Conservation (phyloP, 805 yeast genomes). For the Vanderwaltozyma polyspora region DNA sequence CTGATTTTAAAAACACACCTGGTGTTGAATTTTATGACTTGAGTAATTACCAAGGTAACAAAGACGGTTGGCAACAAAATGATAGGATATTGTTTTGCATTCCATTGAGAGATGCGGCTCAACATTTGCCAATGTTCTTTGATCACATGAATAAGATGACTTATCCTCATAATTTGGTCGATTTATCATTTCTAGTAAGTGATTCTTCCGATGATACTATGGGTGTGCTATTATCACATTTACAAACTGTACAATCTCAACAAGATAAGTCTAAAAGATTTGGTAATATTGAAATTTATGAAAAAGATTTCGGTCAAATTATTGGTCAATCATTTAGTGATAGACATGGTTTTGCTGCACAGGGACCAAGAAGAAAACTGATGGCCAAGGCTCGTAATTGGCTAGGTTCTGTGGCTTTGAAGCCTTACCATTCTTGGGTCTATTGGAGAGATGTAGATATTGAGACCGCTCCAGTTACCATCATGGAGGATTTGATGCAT, state of each 20-base stretch:
- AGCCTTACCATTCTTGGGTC: slow-evolving; percentile 84
- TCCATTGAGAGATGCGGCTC: slow-evolving; percentile 85
- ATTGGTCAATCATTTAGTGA: slow-evolving; percentile 81
- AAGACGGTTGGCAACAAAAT: slow-evolving; percentile 66
- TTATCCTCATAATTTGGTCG: slow-evolving; percentile 80
- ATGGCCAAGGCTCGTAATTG: slow-evolving; percentile 86
- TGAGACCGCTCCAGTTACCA: slow-evolving; percentile 69
- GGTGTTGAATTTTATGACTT: slow-evolving; percentile 64
- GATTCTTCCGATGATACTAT: slow-evolving; percentile 86
- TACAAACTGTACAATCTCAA: slow-evolving; percentile 55
- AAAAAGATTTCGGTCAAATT: slow-evolving; percentile 83
- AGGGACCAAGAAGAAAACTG: slow-evolving; percentile 70
- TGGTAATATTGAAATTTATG: slow-evolving; percentile 78
- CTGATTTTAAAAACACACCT: slow-evolving; percentile 27
- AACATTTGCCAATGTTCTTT: slow-evolving; percentile 83
- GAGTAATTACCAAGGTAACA: slow-evolving; percentile 49
- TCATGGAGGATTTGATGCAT: slow-evolving; percentile 64
- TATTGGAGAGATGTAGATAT: slow-evolving; percentile 86
- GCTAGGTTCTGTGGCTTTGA: slow-evolving; percentile 61
- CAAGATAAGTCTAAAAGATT: slow-evolving; percentile 52
- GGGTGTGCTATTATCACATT: slow-evolving; percentile 46
- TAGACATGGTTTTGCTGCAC: slow-evolving; percentile 75
- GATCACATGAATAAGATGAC: slow-evolving; percentile 68
- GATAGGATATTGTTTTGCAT: slow-evolving; percentile 80
- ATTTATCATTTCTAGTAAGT: slow-evolving; percentile 73